Percentiles rank a stretch among this genome's conserved stretches.
These are phyloP conservation scores for Verticillium nubilum DNA, from an alignment of 2,329 filamentous ascomycete species.

Conservation along the genomic window DNA sequence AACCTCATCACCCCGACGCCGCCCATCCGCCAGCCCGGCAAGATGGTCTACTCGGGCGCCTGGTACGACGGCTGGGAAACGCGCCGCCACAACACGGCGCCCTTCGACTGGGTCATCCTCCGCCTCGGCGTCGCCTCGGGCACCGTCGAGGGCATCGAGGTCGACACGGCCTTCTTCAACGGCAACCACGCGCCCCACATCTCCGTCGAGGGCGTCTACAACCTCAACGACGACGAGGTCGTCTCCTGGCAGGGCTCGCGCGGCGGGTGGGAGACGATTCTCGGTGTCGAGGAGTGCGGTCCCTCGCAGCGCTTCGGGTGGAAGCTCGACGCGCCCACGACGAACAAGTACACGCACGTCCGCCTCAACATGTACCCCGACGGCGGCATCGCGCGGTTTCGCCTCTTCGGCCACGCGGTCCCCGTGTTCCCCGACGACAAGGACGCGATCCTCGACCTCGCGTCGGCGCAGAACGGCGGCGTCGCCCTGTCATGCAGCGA, in stretches of 20 bases:
- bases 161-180: slow-evolving; percentile 77
- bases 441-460: slow-evolving; percentile 66
- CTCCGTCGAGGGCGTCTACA: slow-evolving; percentile 72
- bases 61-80: slow-evolving; percentile 72
- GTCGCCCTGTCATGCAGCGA: slow-evolving; percentile 73
- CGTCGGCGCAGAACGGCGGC: slow-evolving; percentile 72
- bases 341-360: slow-evolving; percentile 72
- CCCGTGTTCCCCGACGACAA: slow-evolving; percentile 67
- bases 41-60: slow-evolving; percentile 64
- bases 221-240: slow-evolving; percentile 57
- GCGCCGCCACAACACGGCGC: slow-evolving; percentile 56
- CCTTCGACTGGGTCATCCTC: slow-evolving; percentile 63
- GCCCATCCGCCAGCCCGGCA: slow-evolving; percentile 57
- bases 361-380: slow-evolving; percentile 81
- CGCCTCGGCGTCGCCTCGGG: slow-evolving; percentile 66
- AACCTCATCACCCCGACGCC: slow-evolving; percentile 61
- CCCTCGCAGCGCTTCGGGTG: slow-evolving; percentile 70
- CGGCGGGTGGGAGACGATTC: slow-evolving; percentile 67
- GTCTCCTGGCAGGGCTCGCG: slow-evolving; percentile 52
- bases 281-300: slow-evolving; percentile 65
- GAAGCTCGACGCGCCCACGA: slow-evolving; percentile 54
- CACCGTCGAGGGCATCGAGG: slow-evolving; percentile 66
- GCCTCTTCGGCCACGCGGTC: slow-evolving; percentile 69
- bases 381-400: slow-evolving; percentile 75
- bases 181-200: slow-evolving; percentile 79